Evolutionary conservation across 768 basidiomycete species (phyloP).

Genomic region (Tulasnella sp.): DNA sequence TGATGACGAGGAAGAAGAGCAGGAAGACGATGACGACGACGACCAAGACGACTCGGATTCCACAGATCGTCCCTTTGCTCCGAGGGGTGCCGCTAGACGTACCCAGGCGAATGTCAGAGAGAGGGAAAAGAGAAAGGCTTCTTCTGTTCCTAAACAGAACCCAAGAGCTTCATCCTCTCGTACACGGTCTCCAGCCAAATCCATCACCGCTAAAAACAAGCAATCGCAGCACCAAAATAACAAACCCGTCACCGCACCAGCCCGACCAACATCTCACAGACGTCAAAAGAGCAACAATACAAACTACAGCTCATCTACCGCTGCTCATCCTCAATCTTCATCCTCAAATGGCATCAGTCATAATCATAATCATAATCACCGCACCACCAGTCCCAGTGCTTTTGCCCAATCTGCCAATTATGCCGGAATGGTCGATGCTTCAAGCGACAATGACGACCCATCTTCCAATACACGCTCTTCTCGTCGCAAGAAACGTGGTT

Average conservation of each 20-base stretch:
- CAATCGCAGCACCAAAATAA: neutral
- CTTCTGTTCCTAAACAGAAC: neutral
- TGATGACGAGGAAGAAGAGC: neutral
- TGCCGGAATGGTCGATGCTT: neutral
- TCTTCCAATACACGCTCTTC: neutral
- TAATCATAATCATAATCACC: too few species aligned
- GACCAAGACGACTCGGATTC: neutral
- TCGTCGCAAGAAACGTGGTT: constrained; percentile 36
- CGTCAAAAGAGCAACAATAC: constrained; percentile 7
- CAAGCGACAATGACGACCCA: constrained; percentile 7
- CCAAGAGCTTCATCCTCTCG: neutral
- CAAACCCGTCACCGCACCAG: neutral
- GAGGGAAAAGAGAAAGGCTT: neutral
- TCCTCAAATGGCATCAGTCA: neutral
- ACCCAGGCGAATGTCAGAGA: too few species aligned
- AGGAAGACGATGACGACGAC: constrained; percentile 7
- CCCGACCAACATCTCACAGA: neutral
- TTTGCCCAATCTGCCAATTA: constrained; percentile 1
- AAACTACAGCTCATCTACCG: neutral
- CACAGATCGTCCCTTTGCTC: constrained; percentile 3
- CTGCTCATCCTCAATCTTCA: neutral
- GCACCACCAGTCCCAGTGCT: constrained; percentile 2
- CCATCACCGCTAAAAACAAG: neutral
- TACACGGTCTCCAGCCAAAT: constrained; percentile 13
- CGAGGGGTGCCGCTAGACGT: neutral